Evolutionary conservation across 1,284 basidiomycete species (phyloP), one percentile per base, ranked within the genome.

Genomic region (Ceratobasidium sp.): DNA sequence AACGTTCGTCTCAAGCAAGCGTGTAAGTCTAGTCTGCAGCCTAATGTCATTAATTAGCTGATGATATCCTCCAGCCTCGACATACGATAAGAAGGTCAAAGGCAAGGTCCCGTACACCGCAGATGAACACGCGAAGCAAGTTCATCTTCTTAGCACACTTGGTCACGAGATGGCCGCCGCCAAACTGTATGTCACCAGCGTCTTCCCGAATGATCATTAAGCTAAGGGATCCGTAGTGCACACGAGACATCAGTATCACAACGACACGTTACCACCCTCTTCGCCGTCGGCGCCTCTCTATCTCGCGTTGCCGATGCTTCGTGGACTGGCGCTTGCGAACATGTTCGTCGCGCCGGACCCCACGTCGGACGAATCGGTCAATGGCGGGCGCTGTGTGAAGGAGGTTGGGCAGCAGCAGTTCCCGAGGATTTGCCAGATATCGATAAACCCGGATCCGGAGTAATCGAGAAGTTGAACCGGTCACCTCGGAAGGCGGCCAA

Each of bases 161-260:
- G 92, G 92, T 0, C 90, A 91, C 9, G 92, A 93, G 79, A 89
- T 93, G 75, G 90, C 91, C 9, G 88, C 91, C 79, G 90, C 92
- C 79, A 93, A 92, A 85, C 88, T 90, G 92, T 93, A 64, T 81
- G 90, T 83, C 19, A 31, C 17, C 27, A 7, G 19, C 9, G 22
- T 33, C 3, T 33, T 56, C 33, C 51, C n/a, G 33, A 36, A 22
- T 2, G 22, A 4, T 9, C 1, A 24, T 27, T 29, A 33, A 33
- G 27, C 36, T 44, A 33, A 31, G 19, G 31, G 2, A 8, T 29
- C 60, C 51, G 17, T 48, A 75, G 73, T 15, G 64, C 63, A 60
- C 93, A 94, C 80, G 82, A 89, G 0, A 79, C 90, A 0, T 83
- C 85, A 48, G 86, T 93, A 27, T 89, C 89, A 3, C 88, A 91